These are phyloP conservation scores for Camelina sativa DNA, from an alignment of 345 rosid genomes.

Conservation along the genomic window DNA sequence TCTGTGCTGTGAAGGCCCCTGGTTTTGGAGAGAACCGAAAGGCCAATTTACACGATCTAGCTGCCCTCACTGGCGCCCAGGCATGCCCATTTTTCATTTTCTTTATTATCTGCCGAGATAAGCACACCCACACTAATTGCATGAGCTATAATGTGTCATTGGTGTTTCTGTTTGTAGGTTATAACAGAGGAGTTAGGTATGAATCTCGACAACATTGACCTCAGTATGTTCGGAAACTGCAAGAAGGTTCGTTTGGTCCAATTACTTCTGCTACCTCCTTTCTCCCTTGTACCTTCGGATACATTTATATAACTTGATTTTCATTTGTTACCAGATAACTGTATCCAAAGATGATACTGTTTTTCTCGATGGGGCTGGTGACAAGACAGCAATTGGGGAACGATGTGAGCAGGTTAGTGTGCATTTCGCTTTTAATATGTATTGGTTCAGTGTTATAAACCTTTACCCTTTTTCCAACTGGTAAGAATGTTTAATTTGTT, in stretches of 20 bases:
- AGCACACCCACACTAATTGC: not conserved
- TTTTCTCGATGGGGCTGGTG: conserved; percentile 96
- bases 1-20: conserved; percentile 96
- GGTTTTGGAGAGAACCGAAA: conserved; percentile 98
- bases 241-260: conserved; percentile 62
- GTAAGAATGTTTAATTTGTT: conserved; percentile 11
- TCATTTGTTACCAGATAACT: conserved; percentile 53
- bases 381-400: conserved; percentile 81
- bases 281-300: not conserved
- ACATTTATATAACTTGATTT: conserved; percentile 12
- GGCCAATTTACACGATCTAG: conserved; percentile 84
- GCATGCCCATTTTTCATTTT: conserved; percentile 46
- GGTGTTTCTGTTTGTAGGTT: conserved; percentile 50
- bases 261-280: not conserved
- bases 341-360: conserved; percentile 93
- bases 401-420: conserved; percentile 83
- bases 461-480: not conserved
- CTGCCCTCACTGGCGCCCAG: conserved; percentile 87
- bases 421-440: conserved; percentile 4
- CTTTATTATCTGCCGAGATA: not conserved
- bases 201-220: conserved; percentile 89
- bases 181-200: conserved; percentile 94
- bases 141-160: conserved; percentile 10
- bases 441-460: not conserved
- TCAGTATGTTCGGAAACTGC: conserved; percentile 88